A percentile compares a stretch with the other conserved stretches of the same genome.
These are phyloP conservation scores for Prosopis cineraria DNA, from an alignment of 306 rosid species.

Conservation along the genomic window DNA sequence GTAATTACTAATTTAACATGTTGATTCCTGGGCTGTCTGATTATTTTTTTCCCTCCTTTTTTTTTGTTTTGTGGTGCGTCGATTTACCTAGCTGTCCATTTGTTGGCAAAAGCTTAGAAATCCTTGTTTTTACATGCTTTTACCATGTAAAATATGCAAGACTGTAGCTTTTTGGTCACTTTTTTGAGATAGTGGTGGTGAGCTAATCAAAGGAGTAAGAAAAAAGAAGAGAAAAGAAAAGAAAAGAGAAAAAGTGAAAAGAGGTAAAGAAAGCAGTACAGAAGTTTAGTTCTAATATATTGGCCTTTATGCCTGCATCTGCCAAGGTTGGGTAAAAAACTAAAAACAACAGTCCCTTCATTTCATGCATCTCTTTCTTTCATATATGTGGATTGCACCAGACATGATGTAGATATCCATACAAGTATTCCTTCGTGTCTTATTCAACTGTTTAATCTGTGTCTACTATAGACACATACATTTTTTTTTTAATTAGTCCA, in stretches of 20 bases:
- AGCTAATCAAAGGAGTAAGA: neutral
- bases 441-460: neutral
- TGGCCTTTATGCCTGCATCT: neutral
- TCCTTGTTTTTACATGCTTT: neutral
- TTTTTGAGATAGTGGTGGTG: slow-evolving; percentile 15
- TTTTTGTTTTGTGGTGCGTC: slow-evolving; percentile 3
- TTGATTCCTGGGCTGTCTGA: neutral
- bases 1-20: neutral
- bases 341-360: slow-evolving; percentile 10
- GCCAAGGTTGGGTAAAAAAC: slow-evolving; percentile 24
- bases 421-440: neutral
- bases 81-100: neutral
- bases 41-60: neutral
- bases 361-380: slow-evolving; percentile 10
- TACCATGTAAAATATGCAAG: neutral
- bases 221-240: neutral
- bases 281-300: neutral
- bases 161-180: slow-evolving; percentile 14
- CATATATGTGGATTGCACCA: neutral
- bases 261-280: neutral
- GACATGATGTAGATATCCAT: neutral
- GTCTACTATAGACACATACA: neutral
- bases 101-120: neutral
- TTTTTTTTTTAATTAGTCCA: neutral
- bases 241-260: neutral